Conservation (phyloP, 2,329 filamentous ascomycete species). For the Fusarium sp. region DNA sequence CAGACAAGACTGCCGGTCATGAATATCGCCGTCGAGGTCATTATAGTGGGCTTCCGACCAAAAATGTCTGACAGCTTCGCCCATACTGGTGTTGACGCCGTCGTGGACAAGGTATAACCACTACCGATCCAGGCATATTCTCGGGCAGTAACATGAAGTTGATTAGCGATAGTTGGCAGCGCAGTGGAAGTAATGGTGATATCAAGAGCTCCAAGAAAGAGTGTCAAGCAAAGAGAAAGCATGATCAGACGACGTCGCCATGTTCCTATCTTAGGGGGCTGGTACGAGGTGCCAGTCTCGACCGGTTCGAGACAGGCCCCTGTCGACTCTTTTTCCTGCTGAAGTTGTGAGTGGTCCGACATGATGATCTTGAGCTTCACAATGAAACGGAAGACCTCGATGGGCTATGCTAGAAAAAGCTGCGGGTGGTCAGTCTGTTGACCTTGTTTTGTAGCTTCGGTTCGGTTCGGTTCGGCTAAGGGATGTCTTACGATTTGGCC, state of each 20-base stretch:
- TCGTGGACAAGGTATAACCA: constrained; percentile 42
- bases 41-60: constrained; percentile 58
- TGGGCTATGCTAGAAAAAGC: not conserved
- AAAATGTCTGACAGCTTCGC: constrained; percentile 64
- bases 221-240: constrained; percentile 42
- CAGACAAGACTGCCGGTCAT: constrained; percentile 64
- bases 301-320: constrained; percentile 32
- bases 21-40: constrained; percentile 60
- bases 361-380: constrained; percentile 4
- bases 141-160: constrained; percentile 33
- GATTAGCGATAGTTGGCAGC: constrained; percentile 43
- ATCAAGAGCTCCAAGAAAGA: constrained; percentile 45
- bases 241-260: constrained; percentile 40
- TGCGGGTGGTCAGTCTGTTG: not conserved
- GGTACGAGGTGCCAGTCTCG: constrained; percentile 35
- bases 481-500: not conserved
- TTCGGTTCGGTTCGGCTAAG: constrained; percentile 1
- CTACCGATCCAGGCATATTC: constrained; percentile 48
- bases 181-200: constrained; percentile 46
- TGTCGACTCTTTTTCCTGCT: constrained; percentile 13
- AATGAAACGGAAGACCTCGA: not conserved
- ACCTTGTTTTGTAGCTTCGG: not conserved
- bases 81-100: constrained; percentile 46
- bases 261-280: constrained; percentile 34
- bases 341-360: constrained; percentile 14